phyloP scores from a whole-genome alignment of 495 filamentous ascomycete genomes.

The Trichoderma erinaceum region DNA sequence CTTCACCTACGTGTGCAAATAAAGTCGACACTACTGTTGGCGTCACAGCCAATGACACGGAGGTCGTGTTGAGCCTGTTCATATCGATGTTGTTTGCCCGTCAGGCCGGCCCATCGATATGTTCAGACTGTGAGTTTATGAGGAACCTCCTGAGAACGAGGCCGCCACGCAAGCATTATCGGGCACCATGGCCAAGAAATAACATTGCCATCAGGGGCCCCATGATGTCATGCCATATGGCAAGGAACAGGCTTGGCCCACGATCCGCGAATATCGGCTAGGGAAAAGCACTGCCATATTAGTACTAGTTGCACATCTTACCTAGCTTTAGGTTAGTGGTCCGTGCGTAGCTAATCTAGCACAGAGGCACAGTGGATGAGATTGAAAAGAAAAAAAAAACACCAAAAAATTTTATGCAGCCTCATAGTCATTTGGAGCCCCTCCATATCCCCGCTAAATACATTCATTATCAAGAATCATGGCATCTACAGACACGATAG shows the following conservation, averaged over 20 bases:
- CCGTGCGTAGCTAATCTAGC: background rate
- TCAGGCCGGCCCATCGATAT: background rate
- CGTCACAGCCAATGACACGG: conserved; percentile 55
- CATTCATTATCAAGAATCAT: background rate
- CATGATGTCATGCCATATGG: conserved; percentile 9
- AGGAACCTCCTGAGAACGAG: background rate
- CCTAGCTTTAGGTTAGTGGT: background rate
- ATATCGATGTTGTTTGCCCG: conserved; percentile 12
- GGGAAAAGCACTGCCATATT: background rate
- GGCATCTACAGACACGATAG: conserved; percentile 1
- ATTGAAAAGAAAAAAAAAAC: background rate
- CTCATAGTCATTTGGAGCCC: background rate
- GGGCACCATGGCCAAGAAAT: background rate
- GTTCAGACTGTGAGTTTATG: background rate
- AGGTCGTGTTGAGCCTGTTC: conserved; percentile 50
- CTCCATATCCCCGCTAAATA: conserved; percentile 14
- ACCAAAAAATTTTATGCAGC: conserved; percentile 9
- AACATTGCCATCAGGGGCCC: background rate
- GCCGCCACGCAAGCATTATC: background rate
- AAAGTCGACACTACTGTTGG: conserved; percentile 61
- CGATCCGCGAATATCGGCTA: background rate
- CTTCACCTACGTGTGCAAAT: conserved; percentile 49
- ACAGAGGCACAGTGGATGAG: background rate
- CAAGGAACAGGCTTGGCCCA: background rate
- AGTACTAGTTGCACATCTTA: background rate